These are phyloP conservation scores for Candida golubevii DNA, from an alignment of 805 yeast species.

Conservation along the genomic window DNA sequence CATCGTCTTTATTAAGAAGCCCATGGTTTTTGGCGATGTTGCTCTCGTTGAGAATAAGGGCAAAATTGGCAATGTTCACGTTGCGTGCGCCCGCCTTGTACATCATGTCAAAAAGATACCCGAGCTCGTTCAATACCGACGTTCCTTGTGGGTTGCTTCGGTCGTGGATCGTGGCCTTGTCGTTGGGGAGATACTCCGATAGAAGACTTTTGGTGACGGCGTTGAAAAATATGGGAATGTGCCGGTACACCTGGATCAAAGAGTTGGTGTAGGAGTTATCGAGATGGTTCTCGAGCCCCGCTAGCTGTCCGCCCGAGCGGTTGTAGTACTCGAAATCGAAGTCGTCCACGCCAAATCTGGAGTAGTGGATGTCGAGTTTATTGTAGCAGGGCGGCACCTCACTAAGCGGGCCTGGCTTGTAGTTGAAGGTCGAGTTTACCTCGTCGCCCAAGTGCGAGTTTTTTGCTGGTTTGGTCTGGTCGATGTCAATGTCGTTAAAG, in stretches of 20 bases:
- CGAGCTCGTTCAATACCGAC: constrained; percentile 73
- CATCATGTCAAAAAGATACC: constrained; percentile 89
- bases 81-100: constrained; percentile 65
- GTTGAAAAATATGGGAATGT: constrained; percentile 69
- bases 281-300: constrained; percentile 88
- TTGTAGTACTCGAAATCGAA: constrained; percentile 89
- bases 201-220: constrained; percentile 54
- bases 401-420: constrained; percentile 13
- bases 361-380: constrained; percentile 71
- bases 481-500: constrained; percentile 8
- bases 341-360: constrained; percentile 88
- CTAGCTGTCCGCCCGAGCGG: constrained; percentile 46
- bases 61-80: constrained; percentile 80
- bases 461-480: constrained; percentile 11
- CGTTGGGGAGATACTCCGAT: constrained; percentile 40
- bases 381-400: constrained; percentile 69
- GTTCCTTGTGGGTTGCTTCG: constrained; percentile 37
- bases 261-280: constrained; percentile 73
- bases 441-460: constrained; percentile 1
- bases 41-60: constrained; percentile 31
- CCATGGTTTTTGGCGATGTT: constrained; percentile 49
- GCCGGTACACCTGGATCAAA: constrained; percentile 72
- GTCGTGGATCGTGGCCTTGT: constrained; percentile 25
- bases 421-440: constrained; percentile 18
- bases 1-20: constrained; percentile 48